Evolutionary conservation across 169 alveolate genomes (phyloP), one percentile per base, ranked within the genome.

Genomic region (Eimeria mitis): DNA sequence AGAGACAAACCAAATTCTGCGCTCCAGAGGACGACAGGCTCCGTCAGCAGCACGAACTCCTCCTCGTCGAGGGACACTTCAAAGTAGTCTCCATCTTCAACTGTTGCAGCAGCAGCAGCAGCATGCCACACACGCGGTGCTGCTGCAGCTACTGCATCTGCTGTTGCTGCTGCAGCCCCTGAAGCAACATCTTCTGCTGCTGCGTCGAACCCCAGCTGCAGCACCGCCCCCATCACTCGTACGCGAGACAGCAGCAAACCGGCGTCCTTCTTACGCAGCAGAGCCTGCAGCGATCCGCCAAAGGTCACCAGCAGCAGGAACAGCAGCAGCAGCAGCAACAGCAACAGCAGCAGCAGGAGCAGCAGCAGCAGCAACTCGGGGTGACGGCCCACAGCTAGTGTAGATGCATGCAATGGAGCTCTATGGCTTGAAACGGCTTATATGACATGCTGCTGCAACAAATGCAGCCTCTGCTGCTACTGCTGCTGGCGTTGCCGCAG

Each of bases 91-190:
- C 89, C 89, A 6, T 34, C 73, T 4, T 47, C 65, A 47, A 71
- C 89, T 52, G 71, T 81, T 52, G 89, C 89, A 52, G 89, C 89
- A 81, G 89, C 89, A 81, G 89, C 89, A 47, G 89, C 89, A 31
- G 73, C 89, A 14, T 49, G 89, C 89, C 89, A 81, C 25, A 81
- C 89, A 11, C 42, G 28, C 13, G 89, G 52, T 28, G 73, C 71
- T 28, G 89, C 89, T 52, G 89, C 70, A 21, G 14, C 89, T 49
- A 4, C 16, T 28, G 89, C 25, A 81, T 44, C 37, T 1, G 63
- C 28, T 40, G 21, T 14, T 44, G 61, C 63, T 34, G 40, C 21
- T 76, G 88, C 84, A 6, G 4, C 84, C n/a, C 52, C 42, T 6
- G 52, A 31, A 42, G 59, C 63, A 7, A 31, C 52, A 47, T 19